These are phyloP conservation scores for Colletotrichum sp. DNA, from an alignment of 2,329 filamentous ascomycete genomes.

Conservation along the genomic window DNA sequence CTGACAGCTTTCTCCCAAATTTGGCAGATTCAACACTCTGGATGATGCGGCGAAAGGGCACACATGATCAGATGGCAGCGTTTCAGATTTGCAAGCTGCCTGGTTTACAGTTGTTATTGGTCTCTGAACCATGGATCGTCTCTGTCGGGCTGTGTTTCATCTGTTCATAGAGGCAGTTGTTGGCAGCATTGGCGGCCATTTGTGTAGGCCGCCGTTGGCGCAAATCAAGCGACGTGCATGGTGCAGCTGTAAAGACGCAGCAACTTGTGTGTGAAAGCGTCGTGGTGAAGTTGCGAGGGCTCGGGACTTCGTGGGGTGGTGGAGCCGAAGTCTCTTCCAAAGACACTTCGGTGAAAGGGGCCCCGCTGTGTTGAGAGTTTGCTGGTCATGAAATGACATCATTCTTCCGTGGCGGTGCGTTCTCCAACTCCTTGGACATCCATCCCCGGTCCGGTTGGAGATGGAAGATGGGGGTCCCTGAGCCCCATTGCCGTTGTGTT, in stretches of 20 bases:
- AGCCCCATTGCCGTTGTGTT: not conserved
- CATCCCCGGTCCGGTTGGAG: constrained; percentile 8
- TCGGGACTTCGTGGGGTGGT: constrained; percentile 6
- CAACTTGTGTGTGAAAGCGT: not conserved
- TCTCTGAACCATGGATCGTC: not conserved
- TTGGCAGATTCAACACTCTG: not conserved
- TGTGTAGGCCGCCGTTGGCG: not conserved
- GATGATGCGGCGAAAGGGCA: not conserved
- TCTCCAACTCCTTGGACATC: not conserved
- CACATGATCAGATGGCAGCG: constrained; percentile 16
- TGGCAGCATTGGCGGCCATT: not conserved
- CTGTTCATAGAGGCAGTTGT: not conserved
- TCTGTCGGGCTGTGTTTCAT: constrained; percentile 9
- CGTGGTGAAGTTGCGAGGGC: not conserved
- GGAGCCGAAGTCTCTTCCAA: not conserved
- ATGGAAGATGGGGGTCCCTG: not conserved
- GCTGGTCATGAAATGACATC: constrained; percentile 11
- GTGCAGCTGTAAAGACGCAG: not conserved
- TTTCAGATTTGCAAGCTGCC: not conserved
- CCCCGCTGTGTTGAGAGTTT: not conserved
- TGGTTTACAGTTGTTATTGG: not conserved
- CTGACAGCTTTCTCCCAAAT: not conserved
- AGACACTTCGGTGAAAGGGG: constrained; percentile 2
- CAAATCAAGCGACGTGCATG: not conserved
- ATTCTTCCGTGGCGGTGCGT: constrained; percentile 14